Base-by-base conservation (phyloP, 1,284 basidiomycete species). In the Termitomyces sp. region DNA sequence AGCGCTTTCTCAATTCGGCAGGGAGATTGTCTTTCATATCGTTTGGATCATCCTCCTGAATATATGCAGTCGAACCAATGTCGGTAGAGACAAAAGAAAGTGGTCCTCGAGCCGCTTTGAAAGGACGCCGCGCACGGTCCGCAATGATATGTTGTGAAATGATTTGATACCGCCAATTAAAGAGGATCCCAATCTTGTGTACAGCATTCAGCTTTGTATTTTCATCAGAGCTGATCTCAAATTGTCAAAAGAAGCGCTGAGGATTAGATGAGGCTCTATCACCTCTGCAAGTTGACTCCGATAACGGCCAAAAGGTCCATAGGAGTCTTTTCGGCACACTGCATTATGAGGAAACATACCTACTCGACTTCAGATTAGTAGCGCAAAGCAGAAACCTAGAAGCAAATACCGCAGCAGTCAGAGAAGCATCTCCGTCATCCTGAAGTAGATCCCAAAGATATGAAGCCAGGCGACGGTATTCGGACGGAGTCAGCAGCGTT, bases 281-380 rank as follows among this genome's bases (percentile, higher is more conserved):
- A 85, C 86, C 79, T 82, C 38, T 70, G 73, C 21, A 87, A 61
- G 57, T 86, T 83, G 43, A 74, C 67, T 59, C 81, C 76, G n/a
- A 88, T 77, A 19, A 75, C 58, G 1, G 71, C 68, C 9, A 77
- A 56, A 39, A 84, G 70, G 17, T 80, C 75, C 26, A 69, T 55
- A 0, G 80, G 72, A 0, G 68, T 71, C 66, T 80, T 87, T 66
- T 90, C 87, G 0, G 84, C 84, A 60, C 80, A 82, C 68, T 86
- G 84, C 84, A 88, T 88, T 34, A 83, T 60, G 28, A 89, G 68
- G 63, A 86, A 88, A 56, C 79, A 83, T 8, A 81, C 75, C 86
- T 89, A 56, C 30, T 12, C 26, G n/a, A 15, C 28, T 17, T 53
- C 26, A 50, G 19, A 15, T 43, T 45, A 31, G 42, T 43, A 51